Percentiles rank a stretch among this genome's conserved stretches.
phyloP scores from a whole-genome alignment of 1,284 basidiomycete genomes.

The Amylostereum areolatum region DNA sequence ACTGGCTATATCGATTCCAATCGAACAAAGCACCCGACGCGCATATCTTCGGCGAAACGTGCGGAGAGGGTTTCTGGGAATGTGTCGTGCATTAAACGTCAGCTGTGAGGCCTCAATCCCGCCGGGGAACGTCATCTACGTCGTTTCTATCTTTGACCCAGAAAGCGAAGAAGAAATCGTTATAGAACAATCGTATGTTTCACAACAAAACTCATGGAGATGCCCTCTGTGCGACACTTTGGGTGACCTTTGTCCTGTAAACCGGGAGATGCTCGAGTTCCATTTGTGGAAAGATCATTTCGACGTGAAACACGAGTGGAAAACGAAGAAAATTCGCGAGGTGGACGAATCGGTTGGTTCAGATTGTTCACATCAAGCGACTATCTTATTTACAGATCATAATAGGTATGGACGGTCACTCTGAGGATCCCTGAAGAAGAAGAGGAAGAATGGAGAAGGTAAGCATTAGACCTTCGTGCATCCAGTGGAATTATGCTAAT shows the following conservation, averaged over 20 bases:
- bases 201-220: slow-evolving; percentile 28
- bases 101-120: slow-evolving; percentile 9
- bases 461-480: neutral
- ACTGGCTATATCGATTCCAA: slow-evolving; percentile 22
- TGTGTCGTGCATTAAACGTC: slow-evolving; percentile 25
- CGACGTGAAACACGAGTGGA: slow-evolving; percentile 39
- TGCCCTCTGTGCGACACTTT: slow-evolving; percentile 62
- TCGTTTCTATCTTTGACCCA: slow-evolving; percentile 26
- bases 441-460: slow-evolving; percentile 4
- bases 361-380: neutral
- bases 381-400: neutral
- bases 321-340: slow-evolving; percentile 14
- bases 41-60: slow-evolving; percentile 53
- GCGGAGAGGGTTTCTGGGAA: slow-evolving; percentile 34
- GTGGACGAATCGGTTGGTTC: neutral
- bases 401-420: slow-evolving; percentile 2
- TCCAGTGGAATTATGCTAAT: no score
- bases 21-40: slow-evolving; percentile 20
- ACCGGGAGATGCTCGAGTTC: slow-evolving; percentile 36
- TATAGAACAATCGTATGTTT: slow-evolving; percentile 14
- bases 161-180: slow-evolving; percentile 7
- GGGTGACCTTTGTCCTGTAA: slow-evolving; percentile 35
- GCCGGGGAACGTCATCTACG: slow-evolving; percentile 7
- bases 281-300: slow-evolving; percentile 55
- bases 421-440: slow-evolving; percentile 5